phyloP scores from a whole-genome alignment of 805 yeast species.

The Spathaspora sp. region DNA sequence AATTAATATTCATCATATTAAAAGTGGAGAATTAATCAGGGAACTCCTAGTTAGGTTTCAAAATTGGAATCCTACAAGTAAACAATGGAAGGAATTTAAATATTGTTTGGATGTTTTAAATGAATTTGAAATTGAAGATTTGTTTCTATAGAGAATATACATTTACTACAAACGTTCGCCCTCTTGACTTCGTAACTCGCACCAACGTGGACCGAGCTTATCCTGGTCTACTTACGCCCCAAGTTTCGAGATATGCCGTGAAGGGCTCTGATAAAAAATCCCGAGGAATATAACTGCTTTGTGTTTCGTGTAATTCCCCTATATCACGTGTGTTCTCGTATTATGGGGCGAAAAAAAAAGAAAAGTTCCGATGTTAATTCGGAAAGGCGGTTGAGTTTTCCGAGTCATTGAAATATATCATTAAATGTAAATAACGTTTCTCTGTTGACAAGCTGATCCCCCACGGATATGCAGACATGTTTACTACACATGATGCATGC shows the following conservation, averaged over 20 bases:
- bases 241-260: neutral
- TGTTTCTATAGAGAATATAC: conserved; percentile 11
- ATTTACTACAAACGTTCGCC: neutral
- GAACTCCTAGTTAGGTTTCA: conserved; percentile 22
- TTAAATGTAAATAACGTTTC: no score
- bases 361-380: neutral
- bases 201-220: no score
- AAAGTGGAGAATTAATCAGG: conserved; percentile 17
- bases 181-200: no score
- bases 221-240: neutral
- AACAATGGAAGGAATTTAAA: conserved; percentile 30
- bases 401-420: neutral
- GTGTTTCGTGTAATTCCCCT: neutral
- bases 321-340: neutral
- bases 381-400: neutral
- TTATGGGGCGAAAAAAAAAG: neutral
- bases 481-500: neutral
- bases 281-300: neutral
- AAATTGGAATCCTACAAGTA: conserved; percentile 25
- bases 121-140: conserved; percentile 27
- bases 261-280: neutral
- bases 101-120: conserved; percentile 31
- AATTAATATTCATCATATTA: conserved; percentile 26
- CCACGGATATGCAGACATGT: neutral
- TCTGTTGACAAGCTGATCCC: no score